Conservation (phyloP, 371 early-diverging fungal genomes). For the Mortierella sp. region DNA sequence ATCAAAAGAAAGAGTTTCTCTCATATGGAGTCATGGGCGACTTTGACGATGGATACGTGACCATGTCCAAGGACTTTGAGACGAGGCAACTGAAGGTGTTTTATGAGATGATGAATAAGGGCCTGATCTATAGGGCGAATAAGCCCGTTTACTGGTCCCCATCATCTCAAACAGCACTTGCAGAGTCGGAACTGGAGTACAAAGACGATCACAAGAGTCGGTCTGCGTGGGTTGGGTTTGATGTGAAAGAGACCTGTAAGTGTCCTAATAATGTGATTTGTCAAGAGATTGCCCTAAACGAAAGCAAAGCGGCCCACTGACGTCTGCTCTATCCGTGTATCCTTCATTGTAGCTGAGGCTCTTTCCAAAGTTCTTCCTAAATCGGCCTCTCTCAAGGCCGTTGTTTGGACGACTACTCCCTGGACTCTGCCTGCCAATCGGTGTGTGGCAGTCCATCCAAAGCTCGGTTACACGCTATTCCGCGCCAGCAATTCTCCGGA, state of each 20-base stretch:
- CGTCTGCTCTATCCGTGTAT: no score
- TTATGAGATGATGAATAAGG: conserved; percentile 78
- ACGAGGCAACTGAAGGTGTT: conserved; percentile 83
- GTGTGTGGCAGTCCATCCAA: conserved; percentile 83
- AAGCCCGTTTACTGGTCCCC: conserved; percentile 95
- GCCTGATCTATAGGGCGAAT: conserved; percentile 56
- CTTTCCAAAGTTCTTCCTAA: conserved; percentile 18
- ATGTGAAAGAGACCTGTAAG: conserved; percentile 57
- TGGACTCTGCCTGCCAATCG: conserved; percentile 95
- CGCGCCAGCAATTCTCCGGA: conserved; percentile 28
- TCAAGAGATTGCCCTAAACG: no score
- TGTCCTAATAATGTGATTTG: conserved; percentile 6
- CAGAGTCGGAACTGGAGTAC: conserved; percentile 94
- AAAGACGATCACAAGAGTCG: conserved; percentile 83
- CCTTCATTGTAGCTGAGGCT: conserved; percentile 18
- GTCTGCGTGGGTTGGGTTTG: conserved; percentile 79
- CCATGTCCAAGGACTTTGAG: conserved; percentile 83
- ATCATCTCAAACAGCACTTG: conserved; percentile 89
- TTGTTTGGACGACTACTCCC: conserved; percentile 98
- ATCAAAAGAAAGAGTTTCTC: conserved; percentile 74
- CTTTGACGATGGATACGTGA: conserved; percentile 84
- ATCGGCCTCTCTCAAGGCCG: conserved; percentile 56
- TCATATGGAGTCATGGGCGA: conserved; percentile 89
- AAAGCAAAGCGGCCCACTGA: no score
- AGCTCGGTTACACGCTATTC: conserved; percentile 76